phyloP scores from a whole-genome alignment of 306 rosid species.

The Citrullus mucosospermus region DNA sequence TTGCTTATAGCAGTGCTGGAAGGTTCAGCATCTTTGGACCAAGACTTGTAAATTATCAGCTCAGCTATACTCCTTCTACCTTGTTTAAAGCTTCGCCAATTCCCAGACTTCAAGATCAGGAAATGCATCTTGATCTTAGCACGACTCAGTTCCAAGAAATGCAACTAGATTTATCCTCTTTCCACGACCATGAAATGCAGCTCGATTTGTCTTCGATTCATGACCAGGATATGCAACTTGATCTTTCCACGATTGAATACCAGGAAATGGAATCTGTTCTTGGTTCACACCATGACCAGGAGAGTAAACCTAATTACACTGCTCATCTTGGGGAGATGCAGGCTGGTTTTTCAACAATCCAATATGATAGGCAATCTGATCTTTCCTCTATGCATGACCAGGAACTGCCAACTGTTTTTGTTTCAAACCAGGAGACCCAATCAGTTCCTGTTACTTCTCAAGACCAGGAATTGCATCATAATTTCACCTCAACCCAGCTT shows the following conservation, averaged over 20 bases:
- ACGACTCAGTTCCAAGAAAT: constrained; percentile 25
- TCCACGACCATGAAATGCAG: constrained; percentile 65
- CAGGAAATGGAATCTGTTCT: constrained; percentile 82
- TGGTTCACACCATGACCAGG: constrained; percentile 20
- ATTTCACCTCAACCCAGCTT: constrained; percentile 1
- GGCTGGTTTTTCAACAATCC: constrained; percentile 3
- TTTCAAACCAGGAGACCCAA: neutral
- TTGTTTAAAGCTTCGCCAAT: constrained; percentile 54
- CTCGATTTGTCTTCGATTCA: constrained; percentile 52
- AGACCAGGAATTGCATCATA: constrained; percentile 4
- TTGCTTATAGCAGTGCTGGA: constrained; percentile 74
- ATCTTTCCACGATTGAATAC: constrained; percentile 60
- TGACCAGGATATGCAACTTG: constrained; percentile 65
- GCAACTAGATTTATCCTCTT: constrained; percentile 31
- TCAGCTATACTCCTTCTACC: constrained; percentile 58
- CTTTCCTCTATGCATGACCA: constrained; percentile 2
- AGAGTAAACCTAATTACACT: neutral
- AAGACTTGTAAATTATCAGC: constrained; percentile 64
- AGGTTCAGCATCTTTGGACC: constrained; percentile 86
- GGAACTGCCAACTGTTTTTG: constrained; percentile 6
- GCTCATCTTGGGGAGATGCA: constrained; percentile 8
- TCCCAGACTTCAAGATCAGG: constrained; percentile 54
- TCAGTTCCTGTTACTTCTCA: neutral
- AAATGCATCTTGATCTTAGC: constrained; percentile 57
- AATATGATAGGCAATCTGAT: constrained; percentile 6